These are phyloP conservation scores for Neonectria sp. DNA, from an alignment of 2,329 filamentous ascomycete species.

Conservation along the genomic window DNA sequence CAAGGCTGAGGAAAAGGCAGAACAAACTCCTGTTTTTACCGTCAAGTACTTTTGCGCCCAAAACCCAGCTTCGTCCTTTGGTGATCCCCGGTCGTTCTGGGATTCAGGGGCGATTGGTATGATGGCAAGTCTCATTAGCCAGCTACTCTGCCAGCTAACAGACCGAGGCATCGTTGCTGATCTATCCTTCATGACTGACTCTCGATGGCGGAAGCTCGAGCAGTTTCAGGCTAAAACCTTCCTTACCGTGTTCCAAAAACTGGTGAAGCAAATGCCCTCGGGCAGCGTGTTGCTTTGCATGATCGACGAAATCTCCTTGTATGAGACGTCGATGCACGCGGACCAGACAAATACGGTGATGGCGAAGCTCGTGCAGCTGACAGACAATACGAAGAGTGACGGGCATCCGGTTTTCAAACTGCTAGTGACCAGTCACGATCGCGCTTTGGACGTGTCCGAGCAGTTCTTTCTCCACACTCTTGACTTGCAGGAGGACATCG, in stretches of 20 bases:
- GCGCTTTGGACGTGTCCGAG: not conserved
- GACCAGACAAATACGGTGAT: no score
- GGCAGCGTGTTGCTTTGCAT: conserved; percentile 3
- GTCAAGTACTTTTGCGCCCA: conserved; percentile 3
- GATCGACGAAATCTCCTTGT: conserved; percentile 4
- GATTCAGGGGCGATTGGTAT: not conserved
- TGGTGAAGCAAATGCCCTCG: not conserved
- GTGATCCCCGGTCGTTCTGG: not conserved
- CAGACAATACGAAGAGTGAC: not conserved
- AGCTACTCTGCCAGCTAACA: not conserved
- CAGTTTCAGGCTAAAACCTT: not conserved
- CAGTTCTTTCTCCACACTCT: conserved; percentile 2
- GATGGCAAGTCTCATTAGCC: conserved; percentile 9
- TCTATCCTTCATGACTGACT: conserved; percentile 1
- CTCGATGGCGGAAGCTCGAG: not conserved
- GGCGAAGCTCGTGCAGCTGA: conserved; percentile 1
- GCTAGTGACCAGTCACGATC: conserved; percentile 3
- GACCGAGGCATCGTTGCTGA: not conserved
- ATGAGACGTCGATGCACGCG: conserved; percentile 8
- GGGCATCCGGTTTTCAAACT: conserved; percentile 4
- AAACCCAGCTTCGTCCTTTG: no score
- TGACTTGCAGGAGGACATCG: not conserved
- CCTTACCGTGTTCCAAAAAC: not conserved
- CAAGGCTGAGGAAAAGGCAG: not conserved
- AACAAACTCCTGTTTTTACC: not conserved